Evolutionary conservation across 129 eudicot species (phyloP).

Genomic region (Escallonia herrerae): DNA sequence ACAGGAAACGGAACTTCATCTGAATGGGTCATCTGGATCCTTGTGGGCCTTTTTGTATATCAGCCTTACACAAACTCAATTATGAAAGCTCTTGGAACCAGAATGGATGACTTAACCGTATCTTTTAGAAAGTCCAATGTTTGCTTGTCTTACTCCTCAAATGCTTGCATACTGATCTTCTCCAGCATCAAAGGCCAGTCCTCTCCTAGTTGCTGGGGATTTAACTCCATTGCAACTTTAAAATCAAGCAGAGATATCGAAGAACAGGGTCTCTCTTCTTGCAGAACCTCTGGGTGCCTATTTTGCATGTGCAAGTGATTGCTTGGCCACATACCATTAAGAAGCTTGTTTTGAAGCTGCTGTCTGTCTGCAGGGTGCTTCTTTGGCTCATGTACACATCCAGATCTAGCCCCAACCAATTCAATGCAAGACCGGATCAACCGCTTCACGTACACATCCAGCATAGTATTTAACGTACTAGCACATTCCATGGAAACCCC

Average conservation of each 20-base stretch:
- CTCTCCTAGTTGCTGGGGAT: constrained; percentile 77
- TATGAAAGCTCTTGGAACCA: neutral
- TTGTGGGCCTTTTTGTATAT: neutral
- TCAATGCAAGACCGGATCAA: constrained; percentile 61
- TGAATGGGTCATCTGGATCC: neutral
- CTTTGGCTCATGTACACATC: constrained; percentile 34
- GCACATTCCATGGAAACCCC: constrained; percentile 82
- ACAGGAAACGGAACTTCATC: neutral
- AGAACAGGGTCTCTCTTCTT: constrained; percentile 24
- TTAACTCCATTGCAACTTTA: constrained; percentile 85
- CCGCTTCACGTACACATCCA: constrained; percentile 81
- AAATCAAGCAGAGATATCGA: constrained; percentile 71
- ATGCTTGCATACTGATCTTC: constrained; percentile 61
- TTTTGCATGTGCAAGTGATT: constrained; percentile 42
- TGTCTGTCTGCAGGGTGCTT: constrained; percentile 31
- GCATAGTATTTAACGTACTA: constrained; percentile 57
- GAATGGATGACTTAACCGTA: neutral
- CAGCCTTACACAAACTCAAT: too few species aligned
- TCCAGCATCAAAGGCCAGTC: constrained; percentile 84
- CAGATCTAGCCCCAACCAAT: constrained; percentile 52
- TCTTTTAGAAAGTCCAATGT: neutral
- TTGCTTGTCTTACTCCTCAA: constrained; percentile 37
- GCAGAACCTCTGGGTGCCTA: constrained; percentile 34
- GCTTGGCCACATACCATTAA: constrained; percentile 44
- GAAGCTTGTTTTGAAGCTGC: constrained; percentile 25